Evolutionary conservation across 2,329 filamentous ascomycete genomes (phyloP).

Genomic region (Exophiala calicioides): DNA sequence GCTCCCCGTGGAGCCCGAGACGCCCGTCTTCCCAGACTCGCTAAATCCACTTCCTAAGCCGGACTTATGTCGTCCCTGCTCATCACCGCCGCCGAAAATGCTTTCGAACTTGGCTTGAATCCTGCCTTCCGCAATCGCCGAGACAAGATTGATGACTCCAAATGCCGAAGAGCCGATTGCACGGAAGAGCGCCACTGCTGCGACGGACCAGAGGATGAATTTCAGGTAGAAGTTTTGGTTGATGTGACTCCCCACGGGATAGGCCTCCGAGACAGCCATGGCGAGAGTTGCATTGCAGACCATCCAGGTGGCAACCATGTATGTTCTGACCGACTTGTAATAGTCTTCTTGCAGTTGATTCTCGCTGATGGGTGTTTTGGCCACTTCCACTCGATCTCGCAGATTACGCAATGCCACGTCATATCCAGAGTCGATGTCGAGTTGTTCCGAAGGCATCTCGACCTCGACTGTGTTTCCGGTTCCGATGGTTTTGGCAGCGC

Average conservation of each 20-base stretch:
- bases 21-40: constrained; percentile 28
- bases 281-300: constrained; percentile 86
- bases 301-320: constrained; percentile 97
- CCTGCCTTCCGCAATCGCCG: constrained; percentile 82
- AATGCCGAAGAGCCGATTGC: constrained; percentile 80
- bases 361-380: constrained; percentile 63
- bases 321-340: constrained; percentile 94
- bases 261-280: constrained; percentile 89
- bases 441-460: constrained; percentile 96
- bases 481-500: constrained; percentile 72
- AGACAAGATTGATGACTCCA: constrained; percentile 78
- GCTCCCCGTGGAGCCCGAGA: constrained; percentile 16
- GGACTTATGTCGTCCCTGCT: constrained; percentile 21
- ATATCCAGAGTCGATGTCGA: constrained; percentile 97
- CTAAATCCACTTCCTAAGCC: constrained; percentile 23
- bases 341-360: constrained; percentile 94
- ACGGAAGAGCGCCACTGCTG: constrained; percentile 80
- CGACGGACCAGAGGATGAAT: constrained; percentile 92
- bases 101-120: constrained; percentile 54
- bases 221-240: constrained; percentile 81
- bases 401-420: constrained; percentile 96
- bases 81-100: constrained; percentile 31
- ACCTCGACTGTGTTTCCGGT: constrained; percentile 77
- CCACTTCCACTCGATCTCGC: constrained; percentile 85
- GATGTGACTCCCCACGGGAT: constrained; percentile 68